A percentile compares a stretch with the other conserved stretches of the same genome.
These are phyloP conservation scores for Plasmodium vinckei DNA, from an alignment of 169 alveolate species.

Conservation along the genomic window DNA sequence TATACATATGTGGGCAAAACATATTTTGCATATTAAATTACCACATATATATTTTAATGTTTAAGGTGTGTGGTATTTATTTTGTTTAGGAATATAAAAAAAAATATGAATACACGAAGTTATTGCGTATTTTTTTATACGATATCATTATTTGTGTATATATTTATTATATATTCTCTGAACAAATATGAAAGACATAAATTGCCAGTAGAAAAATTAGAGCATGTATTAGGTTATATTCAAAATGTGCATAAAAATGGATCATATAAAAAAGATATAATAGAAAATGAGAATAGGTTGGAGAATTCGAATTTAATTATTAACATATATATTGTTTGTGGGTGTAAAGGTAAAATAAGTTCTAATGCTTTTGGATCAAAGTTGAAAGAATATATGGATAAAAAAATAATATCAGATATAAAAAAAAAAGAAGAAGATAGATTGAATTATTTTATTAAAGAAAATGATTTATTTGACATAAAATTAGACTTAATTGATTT, in stretches of 20 bases:
- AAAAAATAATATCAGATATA: constrained; percentile 3
- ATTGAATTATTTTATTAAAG: constrained; percentile 2
- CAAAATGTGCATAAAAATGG: neutral
- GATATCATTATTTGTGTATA: constrained; percentile 25
- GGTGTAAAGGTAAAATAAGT: neutral
- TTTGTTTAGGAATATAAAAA: too few relatives aligned
- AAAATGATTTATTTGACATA: constrained; percentile 26
- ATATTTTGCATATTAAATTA: too few relatives aligned
- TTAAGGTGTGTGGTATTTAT: neutral
- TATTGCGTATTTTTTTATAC: constrained; percentile 33
- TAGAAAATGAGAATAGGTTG: neutral
- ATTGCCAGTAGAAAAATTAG: constrained; percentile 16
- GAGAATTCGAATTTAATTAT: constrained; percentile 6
- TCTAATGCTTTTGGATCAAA: constrained; percentile 16
- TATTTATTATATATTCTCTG: constrained; percentile 18
- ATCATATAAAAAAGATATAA: neutral
- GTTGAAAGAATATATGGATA: constrained; percentile 21
- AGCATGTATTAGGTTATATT: neutral
- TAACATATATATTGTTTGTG: constrained; percentile 32
- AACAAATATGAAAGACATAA: constrained; percentile 60
- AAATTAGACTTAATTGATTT: constrained; percentile 15
- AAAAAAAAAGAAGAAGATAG: neutral
- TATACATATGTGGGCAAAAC: neutral
- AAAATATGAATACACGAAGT: constrained; percentile 54
- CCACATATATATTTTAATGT: too few relatives aligned